Evolutionary conservation across 2,329 filamentous ascomycete genomes (phyloP).

Genomic region (Cladophialophora immunda): DNA sequence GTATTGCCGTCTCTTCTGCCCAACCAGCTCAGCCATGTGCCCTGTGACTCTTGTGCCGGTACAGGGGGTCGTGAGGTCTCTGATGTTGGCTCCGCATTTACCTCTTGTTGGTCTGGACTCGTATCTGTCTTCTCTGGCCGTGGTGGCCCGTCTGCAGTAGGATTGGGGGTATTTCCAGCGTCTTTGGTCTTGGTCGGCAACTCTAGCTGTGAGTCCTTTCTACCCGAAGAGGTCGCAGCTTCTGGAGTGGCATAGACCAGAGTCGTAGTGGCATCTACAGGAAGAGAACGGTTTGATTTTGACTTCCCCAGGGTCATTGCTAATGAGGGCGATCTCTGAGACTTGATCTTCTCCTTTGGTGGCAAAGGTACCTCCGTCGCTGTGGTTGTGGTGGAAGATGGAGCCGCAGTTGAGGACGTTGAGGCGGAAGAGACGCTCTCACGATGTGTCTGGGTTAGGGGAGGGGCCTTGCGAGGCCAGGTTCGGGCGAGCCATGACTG

Average conservation of each 20-base stretch:
- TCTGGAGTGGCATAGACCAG: slow-evolving; percentile 52
- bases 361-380: slow-evolving; percentile 48
- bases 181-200: slow-evolving; percentile 18
- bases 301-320: slow-evolving; percentile 53
- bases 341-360: slow-evolving; percentile 43
- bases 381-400: slow-evolving; percentile 45
- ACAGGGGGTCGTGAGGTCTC: slow-evolving; percentile 10
- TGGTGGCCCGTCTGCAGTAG: neutral
- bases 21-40: slow-evolving; percentile 52
- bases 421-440: slow-evolving; percentile 56
- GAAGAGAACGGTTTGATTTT: slow-evolving; percentile 52
- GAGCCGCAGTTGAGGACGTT: neutral
- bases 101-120: neutral
- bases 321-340: slow-evolving; percentile 49
- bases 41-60: slow-evolving; percentile 18
- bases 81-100: neutral
- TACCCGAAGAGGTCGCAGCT: slow-evolving; percentile 39
- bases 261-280: slow-evolving; percentile 55
- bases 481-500: slow-evolving; percentile 54
- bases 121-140: slow-evolving; percentile 24
- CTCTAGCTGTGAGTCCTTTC: slow-evolving; percentile 37
- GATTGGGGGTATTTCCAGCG: neutral
- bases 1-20: slow-evolving; percentile 36
- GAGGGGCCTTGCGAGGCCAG: slow-evolving; percentile 58
- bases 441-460: slow-evolving; percentile 59